Evolutionary conservation across 1,139 yeast species (phyloP).

Genomic region (Pichia sp.): DNA sequence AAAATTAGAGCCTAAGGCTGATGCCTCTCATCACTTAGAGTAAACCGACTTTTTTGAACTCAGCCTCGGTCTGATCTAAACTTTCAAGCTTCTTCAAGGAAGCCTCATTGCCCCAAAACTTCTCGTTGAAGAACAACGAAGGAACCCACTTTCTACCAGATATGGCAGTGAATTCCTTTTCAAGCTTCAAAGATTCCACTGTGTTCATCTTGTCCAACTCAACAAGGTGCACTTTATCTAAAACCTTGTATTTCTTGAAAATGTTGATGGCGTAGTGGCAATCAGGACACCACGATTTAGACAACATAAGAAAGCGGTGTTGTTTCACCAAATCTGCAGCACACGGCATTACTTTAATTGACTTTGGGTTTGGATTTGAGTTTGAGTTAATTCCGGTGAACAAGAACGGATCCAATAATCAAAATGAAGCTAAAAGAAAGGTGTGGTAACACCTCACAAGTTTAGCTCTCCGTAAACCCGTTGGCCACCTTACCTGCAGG

Average conservation of each 20-base stretch:
- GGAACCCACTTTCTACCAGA: conserved; percentile 72
- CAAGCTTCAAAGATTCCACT: conserved; percentile 51
- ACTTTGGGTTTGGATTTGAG: neutral
- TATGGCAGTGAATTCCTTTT: conserved; percentile 55
- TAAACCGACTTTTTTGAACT: conserved; percentile 42
- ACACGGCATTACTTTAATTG: conserved; percentile 14
- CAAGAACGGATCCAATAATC: too few species aligned
- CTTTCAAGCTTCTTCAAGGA: conserved; percentile 46
- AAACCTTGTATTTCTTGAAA: conserved; percentile 49
- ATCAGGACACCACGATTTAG: conserved; percentile 78
- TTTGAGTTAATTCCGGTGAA: too few species aligned
- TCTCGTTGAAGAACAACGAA: conserved; percentile 61
- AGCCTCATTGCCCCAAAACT: conserved; percentile 55
- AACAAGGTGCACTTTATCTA: conserved; percentile 46
- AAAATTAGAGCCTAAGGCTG: too few species aligned
- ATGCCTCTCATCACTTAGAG: conserved; percentile 14
- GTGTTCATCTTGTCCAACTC: conserved; percentile 59
- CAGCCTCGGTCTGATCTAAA: conserved; percentile 39
- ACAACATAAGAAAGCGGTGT: conserved; percentile 52
- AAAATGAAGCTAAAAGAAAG: too few species aligned
- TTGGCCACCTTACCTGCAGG: too few species aligned
- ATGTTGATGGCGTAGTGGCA: conserved; percentile 58
- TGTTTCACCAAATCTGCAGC: conserved; percentile 40
- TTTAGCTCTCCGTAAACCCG: too few species aligned
- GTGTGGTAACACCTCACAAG: too few species aligned